Percentiles rank a stretch among this genome's conserved stretches.
phyloP scores from a whole-genome alignment of 2,329 filamentous ascomycete species.

The Ceratocystis eucalypticola region DNA sequence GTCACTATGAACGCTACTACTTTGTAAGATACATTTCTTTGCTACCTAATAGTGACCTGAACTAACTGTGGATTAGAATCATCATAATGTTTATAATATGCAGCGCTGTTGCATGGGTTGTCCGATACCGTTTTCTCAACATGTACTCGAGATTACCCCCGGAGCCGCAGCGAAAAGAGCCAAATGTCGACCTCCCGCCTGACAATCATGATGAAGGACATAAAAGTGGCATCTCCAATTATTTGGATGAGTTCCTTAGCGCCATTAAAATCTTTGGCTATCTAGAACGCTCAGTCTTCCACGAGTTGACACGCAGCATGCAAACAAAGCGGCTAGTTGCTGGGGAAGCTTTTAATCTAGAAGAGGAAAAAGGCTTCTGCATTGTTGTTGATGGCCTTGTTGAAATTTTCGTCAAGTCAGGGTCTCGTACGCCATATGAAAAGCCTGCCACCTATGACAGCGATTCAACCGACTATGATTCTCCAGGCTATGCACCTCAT shows the following conservation, averaged over 20 bases:
- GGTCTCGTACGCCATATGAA: constrained; percentile 33
- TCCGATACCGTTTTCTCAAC: constrained; percentile 89
- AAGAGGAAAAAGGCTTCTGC: constrained; percentile 97
- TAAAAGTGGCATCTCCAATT: constrained; percentile 87
- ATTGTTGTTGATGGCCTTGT: constrained; percentile 92
- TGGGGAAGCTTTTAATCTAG: constrained; percentile 83
- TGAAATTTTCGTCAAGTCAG: constrained; percentile 95
- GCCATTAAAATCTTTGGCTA: constrained; percentile 99
- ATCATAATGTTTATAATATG: constrained; percentile 63
- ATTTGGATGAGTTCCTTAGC: constrained; percentile 92
- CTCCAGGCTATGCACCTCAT: constrained; percentile 47
- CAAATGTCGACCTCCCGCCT: constrained; percentile 87
- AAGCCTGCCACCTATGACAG: constrained; percentile 23
- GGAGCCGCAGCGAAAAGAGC: constrained; percentile 90
- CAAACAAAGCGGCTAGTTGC: constrained; percentile 93
- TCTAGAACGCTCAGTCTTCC: constrained; percentile 88
- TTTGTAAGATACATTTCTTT: constrained; percentile 43
- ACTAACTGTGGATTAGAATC: constrained; percentile 37
- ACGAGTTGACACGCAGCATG: constrained; percentile 95
- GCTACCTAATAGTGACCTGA: background rate
- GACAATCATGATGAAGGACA: constrained; percentile 80
- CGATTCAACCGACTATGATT: constrained; percentile 54
- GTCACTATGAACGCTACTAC: constrained; percentile 99
- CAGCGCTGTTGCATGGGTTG: constrained; percentile 83
- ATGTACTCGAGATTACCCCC: constrained; percentile 91